These are phyloP conservation scores for Eucalyptus shirleyi DNA, from an alignment of 345 rosid species.

Conservation along the genomic window DNA sequence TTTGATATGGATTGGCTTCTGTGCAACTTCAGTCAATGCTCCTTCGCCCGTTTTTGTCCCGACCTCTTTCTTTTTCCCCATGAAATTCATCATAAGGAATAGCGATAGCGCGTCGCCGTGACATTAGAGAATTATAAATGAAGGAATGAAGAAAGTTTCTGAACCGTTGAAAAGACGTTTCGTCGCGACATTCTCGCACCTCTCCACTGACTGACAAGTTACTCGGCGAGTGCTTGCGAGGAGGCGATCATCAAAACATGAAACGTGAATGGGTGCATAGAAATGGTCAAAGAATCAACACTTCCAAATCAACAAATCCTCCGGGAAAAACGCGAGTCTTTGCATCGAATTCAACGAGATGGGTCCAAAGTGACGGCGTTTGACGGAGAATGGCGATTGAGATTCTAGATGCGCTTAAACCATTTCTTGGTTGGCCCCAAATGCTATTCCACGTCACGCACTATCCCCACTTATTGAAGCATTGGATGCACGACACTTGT, in stretches of 20 bases:
- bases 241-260: neutral
- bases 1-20: neutral
- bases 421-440: neutral
- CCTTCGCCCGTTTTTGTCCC: neutral
- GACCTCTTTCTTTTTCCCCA: neutral
- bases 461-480: neutral
- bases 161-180: neutral
- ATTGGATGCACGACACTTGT: neutral
- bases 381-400: neutral
- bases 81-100: neutral
- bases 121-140: neutral
- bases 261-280: neutral
- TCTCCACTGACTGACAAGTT: neutral
- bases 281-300: neutral
- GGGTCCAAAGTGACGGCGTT: neutral
- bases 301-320: neutral
- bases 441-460: neutral
- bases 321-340: neutral
- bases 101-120: neutral
- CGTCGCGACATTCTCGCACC: neutral
- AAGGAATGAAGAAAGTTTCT: neutral
- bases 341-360: neutral
- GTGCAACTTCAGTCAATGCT: neutral
- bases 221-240: neutral
- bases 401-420: neutral